phyloP scores from a whole-genome alignment of 768 basidiomycete genomes.

The Boletus edulis region DNA sequence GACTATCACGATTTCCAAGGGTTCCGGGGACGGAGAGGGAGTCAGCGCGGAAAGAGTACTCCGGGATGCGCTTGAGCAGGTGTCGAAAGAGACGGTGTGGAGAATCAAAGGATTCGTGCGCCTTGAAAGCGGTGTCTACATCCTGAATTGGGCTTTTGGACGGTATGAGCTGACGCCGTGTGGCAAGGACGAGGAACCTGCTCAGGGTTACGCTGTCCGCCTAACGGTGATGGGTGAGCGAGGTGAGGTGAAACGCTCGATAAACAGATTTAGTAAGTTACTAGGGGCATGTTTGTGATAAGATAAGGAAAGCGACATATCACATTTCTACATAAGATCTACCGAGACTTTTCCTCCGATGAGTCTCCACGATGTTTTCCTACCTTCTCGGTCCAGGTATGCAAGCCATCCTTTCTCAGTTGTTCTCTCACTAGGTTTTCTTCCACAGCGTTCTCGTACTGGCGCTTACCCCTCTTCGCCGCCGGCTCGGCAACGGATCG shows the following conservation, averaged over 20 bases:
- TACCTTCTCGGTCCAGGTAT: slow-evolving; percentile 31
- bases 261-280: slow-evolving; percentile 49
- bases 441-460: slow-evolving; percentile 54
- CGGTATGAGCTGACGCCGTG: slow-evolving; percentile 64
- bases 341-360: slow-evolving; percentile 5
- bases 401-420: background rate
- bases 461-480: slow-evolving; percentile 62
- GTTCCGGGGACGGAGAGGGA: slow-evolving; percentile 25
- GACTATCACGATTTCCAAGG: slow-evolving; percentile 62
- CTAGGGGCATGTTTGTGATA: slow-evolving; percentile 14
- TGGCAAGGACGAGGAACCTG: slow-evolving; percentile 23
- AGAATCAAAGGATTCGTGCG: slow-evolving; percentile 85
- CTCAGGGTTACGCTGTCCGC: slow-evolving; percentile 39
- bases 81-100: slow-evolving; percentile 74
- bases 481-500: slow-evolving; percentile 35
- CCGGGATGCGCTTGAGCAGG: slow-evolving; percentile 41
- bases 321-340: slow-evolving; percentile 6
- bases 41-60: slow-evolving; percentile 36
- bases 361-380: slow-evolving; percentile 29
- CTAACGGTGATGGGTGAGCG: slow-evolving; percentile 92
- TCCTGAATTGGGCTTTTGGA: slow-evolving; percentile 95
- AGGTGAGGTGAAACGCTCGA: slow-evolving; percentile 68
- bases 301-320: slow-evolving; percentile 13
- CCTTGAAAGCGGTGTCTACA: slow-evolving; percentile 42
- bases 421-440: slow-evolving; percentile 1